Conservation (phyloP, 768 basidiomycete species). For the Leccinellum luteum region DNA sequence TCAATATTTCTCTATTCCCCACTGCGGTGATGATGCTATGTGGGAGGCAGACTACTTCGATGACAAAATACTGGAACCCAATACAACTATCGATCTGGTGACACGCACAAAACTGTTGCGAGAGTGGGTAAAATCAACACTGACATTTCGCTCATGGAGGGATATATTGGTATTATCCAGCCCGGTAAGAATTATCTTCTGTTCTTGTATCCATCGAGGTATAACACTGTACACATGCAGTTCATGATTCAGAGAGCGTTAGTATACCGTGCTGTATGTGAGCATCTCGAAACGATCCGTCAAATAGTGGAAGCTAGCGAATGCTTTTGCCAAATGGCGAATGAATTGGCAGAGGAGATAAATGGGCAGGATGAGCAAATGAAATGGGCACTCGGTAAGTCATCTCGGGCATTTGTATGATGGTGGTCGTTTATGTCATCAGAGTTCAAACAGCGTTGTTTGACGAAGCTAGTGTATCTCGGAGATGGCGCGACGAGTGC, state of each 20-base stretch:
- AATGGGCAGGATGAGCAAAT: neutral
- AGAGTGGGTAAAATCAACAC: neutral
- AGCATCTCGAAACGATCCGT: neutral
- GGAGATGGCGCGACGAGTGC: neutral
- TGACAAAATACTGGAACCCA: too few relatives aligned
- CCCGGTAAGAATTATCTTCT: neutral
- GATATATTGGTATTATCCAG: neutral
- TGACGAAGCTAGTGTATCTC: neutral
- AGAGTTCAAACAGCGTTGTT: neutral
- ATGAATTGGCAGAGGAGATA: neutral
- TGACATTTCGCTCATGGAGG: neutral
- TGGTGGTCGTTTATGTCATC: neutral
- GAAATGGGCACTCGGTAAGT: neutral
- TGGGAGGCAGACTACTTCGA: too few relatives aligned
- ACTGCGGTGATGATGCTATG: too few relatives aligned
- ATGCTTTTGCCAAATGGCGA: neutral
- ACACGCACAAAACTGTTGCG: neutral
- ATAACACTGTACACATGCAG: neutral
- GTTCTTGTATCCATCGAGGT: neutral
- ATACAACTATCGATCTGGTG: too few relatives aligned
- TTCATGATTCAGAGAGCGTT: neutral
- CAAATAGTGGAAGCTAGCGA: neutral
- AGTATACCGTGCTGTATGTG: neutral
- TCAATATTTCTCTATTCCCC: too few relatives aligned
- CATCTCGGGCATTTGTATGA: neutral